A percentile compares a stretch with the other conserved stretches of the same genome.
phyloP scores from a whole-genome alignment of 129 eudicot species.

The Arctium lappa region DNA sequence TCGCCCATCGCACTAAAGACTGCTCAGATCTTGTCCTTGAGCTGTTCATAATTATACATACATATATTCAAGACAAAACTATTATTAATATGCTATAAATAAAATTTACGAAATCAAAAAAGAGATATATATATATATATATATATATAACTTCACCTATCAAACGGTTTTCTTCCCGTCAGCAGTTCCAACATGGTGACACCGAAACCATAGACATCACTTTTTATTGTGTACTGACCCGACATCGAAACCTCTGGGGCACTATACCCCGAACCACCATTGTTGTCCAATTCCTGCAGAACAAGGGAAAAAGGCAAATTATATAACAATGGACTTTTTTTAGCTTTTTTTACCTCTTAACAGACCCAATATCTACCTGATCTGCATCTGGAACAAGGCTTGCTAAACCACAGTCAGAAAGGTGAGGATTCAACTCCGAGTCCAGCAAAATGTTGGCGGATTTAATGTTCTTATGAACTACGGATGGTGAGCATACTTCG shows the following conservation, averaged over 20 bases:
- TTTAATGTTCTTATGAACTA: slow-evolving; percentile 80
- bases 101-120: not conserved
- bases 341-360: not conserved
- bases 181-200: slow-evolving; percentile 97
- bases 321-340: not conserved
- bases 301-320: not conserved
- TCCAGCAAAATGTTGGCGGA: slow-evolving; percentile 89
- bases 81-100: not conserved
- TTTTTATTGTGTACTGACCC: slow-evolving; percentile 80
- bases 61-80: not conserved
- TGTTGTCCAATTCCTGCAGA: slow-evolving; percentile 59
- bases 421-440: slow-evolving; percentile 85
- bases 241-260: slow-evolving; percentile 99
- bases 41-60: slow-evolving; percentile 35
- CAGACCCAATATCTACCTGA: slow-evolving; percentile 48
- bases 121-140: not conserved
- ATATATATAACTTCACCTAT: slow-evolving; percentile 46
- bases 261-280: slow-evolving; percentile 60
- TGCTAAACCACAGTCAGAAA: slow-evolving; percentile 92
- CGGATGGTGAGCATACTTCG: slow-evolving; percentile 98
- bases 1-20: slow-evolving; percentile 95
- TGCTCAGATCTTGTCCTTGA: slow-evolving; percentile 84
- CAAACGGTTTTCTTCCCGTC: slow-evolving; percentile 87
- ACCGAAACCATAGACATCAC: slow-evolving; percentile 96
- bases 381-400: slow-evolving; percentile 77